Conservation (phyloP, 345 rosid species). For the Hypericum perforatum region DNA sequence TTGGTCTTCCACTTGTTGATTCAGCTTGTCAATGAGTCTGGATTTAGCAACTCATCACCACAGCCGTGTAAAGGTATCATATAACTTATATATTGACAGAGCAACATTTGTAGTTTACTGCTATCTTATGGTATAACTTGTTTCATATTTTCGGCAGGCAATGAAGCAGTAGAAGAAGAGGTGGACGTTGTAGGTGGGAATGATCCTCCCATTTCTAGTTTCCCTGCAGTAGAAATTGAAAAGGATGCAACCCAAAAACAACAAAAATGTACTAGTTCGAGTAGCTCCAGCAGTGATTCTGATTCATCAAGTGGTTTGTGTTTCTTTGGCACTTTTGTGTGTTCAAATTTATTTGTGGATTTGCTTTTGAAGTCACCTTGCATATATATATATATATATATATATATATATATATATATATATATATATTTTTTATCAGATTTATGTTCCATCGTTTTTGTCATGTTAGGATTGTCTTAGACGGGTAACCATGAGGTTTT, state of each 20-base stretch:
- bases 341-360: not conserved
- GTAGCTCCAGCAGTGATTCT: conserved; percentile 68
- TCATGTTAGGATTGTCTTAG: no score
- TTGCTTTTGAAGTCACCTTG: not conserved
- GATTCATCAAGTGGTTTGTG: conserved; percentile 70
- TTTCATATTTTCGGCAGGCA: conserved; percentile 31
- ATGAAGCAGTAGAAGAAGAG: conserved; percentile 55
- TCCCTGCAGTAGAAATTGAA: conserved; percentile 49
- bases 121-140: conserved; percentile 4
- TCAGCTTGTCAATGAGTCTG: conserved; percentile 58
- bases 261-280: conserved; percentile 48
- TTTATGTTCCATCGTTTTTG: no score
- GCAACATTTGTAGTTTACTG: not conserved
- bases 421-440: no score
- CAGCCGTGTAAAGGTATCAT: conserved; percentile 61
- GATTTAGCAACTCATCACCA: conserved; percentile 51
- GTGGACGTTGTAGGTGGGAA: conserved; percentile 66
- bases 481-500: no score
- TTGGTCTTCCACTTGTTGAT: conserved; percentile 13
- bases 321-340: conserved; percentile 21
- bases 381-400: no score
- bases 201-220: conserved; percentile 43
- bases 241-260: conserved; percentile 43
- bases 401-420: no score
- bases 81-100: conserved; percentile 3